Evolutionary conservation across 495 filamentous ascomycete species (phyloP).

Genomic region (Penicillium pulvis): DNA sequence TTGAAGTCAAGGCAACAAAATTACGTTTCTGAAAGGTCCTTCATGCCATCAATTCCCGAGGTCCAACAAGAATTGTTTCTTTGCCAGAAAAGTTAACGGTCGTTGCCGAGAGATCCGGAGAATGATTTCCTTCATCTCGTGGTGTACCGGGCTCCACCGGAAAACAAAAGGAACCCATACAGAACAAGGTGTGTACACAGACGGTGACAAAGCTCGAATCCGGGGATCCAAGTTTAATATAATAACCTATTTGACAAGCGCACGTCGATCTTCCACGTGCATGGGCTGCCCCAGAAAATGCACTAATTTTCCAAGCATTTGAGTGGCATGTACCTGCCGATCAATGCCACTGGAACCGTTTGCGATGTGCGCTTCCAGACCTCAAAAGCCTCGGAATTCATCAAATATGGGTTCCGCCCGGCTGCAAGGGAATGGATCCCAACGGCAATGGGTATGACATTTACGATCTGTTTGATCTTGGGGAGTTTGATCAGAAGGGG

Average conservation of each 20-base stretch:
- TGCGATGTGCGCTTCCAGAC: conserved; percentile 53
- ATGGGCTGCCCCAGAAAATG: conserved; percentile 50
- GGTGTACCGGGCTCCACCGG: conserved; percentile 3
- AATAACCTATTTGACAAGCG: background rate
- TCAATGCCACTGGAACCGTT: conserved; percentile 63
- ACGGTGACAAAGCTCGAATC: conserved; percentile 15
- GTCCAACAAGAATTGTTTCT: background rate
- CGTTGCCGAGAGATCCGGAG: background rate
- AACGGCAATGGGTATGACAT: conserved; percentile 75
- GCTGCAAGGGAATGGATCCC: conserved; percentile 67
- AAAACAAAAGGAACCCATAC: background rate
- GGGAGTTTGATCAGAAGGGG: conserved; percentile 77
- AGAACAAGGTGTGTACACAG: background rate
- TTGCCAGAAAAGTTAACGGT: background rate
- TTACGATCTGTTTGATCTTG: conserved; percentile 75
- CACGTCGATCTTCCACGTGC: conserved; percentile 34
- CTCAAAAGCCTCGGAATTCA: conserved; percentile 64
- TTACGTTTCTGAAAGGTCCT: background rate
- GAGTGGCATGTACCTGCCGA: conserved; percentile 76
- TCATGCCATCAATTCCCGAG: background rate
- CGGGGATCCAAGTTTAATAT: conserved; percentile 5
- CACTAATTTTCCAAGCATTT: conserved; percentile 69
- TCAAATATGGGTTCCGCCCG: conserved; percentile 73
- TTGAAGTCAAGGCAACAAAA: background rate
- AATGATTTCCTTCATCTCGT: conserved; percentile 14